phyloP scores from a whole-genome alignment of 768 basidiomycete genomes.

The Tubosaeta brunneosetosa region DNA sequence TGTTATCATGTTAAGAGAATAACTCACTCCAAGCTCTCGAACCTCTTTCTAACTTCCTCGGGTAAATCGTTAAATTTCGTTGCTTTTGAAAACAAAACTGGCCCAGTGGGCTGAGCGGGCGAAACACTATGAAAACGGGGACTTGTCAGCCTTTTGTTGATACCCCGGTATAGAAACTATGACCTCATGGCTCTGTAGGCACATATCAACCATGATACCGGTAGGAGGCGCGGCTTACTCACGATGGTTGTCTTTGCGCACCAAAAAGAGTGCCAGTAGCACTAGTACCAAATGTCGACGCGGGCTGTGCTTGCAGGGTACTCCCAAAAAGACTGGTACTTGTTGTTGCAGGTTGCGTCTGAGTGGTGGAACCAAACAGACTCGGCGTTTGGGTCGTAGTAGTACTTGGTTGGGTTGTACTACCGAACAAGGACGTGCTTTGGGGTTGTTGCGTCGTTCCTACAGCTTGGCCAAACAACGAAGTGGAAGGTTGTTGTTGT shows the following conservation, averaged over 20 bases:
- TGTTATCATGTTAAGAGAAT: not conserved
- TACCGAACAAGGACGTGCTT: conserved; percentile 28
- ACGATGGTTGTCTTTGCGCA: conserved; percentile 32
- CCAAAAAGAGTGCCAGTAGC: conserved; percentile 20
- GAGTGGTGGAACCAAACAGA: conserved; percentile 18
- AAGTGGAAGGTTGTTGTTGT: conserved; percentile 29
- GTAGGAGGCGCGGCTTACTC: conserved; percentile 2
- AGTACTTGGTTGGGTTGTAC: conserved; percentile 13
- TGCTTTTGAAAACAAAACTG: conserved; percentile 36
- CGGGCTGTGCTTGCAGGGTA: conserved; percentile 6
- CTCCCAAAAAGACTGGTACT: conserved; percentile 27
- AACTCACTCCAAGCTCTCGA: conserved; percentile 70
- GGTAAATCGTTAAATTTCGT: conserved; percentile 85
- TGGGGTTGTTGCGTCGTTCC: conserved; percentile 21
- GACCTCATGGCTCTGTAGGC: conserved; percentile 26
- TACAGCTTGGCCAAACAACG: conserved; percentile 37
- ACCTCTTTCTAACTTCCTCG: conserved; percentile 55
- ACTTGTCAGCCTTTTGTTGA: not conserved
- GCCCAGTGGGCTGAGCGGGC: conserved; percentile 26
- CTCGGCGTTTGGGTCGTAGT: conserved; percentile 11
- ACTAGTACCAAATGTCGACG: not conserved
- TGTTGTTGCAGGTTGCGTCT: conserved; percentile 15
- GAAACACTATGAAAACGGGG: conserved; percentile 21
- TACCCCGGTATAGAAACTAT: not conserved
- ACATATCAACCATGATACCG: not conserved